These are phyloP conservation scores for Ramaria sp. DNA, from an alignment of 768 basidiomycete genomes.

Conservation along the genomic window DNA sequence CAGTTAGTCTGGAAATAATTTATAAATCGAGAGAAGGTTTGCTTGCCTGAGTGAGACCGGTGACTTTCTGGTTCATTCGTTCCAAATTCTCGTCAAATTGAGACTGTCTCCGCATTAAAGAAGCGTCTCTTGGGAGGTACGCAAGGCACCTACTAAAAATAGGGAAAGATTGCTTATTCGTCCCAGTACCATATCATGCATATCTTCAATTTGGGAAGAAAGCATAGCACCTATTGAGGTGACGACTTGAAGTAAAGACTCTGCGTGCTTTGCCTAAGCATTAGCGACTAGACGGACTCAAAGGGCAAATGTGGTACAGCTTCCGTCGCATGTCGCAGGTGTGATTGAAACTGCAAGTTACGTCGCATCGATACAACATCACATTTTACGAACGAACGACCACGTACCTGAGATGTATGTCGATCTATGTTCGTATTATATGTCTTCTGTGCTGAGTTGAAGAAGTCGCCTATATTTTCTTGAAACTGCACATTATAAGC, in stretches of 20 bases:
- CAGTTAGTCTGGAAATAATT: background rate
- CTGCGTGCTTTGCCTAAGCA: background rate
- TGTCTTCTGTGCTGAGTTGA: background rate
- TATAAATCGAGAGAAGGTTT: background rate
- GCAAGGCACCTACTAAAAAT: background rate
- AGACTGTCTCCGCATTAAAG: background rate
- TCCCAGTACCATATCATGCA: background rate
- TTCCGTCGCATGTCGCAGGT: background rate
- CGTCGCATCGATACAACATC: background rate
- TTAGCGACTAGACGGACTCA: background rate
- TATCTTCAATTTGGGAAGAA: background rate
- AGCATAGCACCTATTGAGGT: background rate
- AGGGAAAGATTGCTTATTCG: background rate
- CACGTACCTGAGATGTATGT: background rate
- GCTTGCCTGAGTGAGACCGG: background rate
- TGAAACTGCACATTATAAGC: background rate
- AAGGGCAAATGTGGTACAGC: background rate
- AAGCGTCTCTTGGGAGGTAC: background rate
- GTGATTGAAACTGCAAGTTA: background rate
- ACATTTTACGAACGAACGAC: background rate
- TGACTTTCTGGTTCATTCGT: background rate
- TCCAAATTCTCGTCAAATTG: background rate
- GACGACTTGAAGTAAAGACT: background rate
- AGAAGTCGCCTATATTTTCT: background rate
- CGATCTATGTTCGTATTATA: background rate